Evolutionary conservation across 2,329 filamentous ascomycete genomes (phyloP), one percentile per base, ranked within the genome.

Genomic region (Beauveria pseudobassiana): DNA sequence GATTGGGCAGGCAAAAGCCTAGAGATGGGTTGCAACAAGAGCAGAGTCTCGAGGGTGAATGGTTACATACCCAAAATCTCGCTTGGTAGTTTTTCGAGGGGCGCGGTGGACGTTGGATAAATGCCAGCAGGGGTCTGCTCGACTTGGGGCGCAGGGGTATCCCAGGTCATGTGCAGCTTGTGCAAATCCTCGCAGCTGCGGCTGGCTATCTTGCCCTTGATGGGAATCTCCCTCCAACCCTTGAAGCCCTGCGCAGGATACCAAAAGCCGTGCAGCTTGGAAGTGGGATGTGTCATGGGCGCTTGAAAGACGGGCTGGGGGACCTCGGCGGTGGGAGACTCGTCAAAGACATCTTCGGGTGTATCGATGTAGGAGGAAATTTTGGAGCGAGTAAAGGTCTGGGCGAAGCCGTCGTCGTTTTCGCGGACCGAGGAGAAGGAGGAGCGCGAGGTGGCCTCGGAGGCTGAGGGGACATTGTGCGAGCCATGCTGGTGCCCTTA

Each of bases 11-110:
- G 34, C 14, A 16, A 2, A 38, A 14, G 5, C 16, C 34, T 16
- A 38, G 2, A 38, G 5, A 14, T 16, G 14, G 34, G 12, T 16
- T 48, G 10, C 12, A 26, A 22, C 22, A 26, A 48, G 16, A 18
- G 22, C 42, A 9, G 4, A 38, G 34, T 38, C 34, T 38, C 12
- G 34, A 38, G 34, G 34, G 34, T 38, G 5, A 16, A 38, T 38
- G 5, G n/a, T 58, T 75, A 55, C 50, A 43, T 80, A 91, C 88
- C 83, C 62, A 90, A 81, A 65, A 92, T 77, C 74, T 92, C 89
- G 57, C 82, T 78, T 0, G 89, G 89, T 8, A 93, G 79, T 64
- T 73, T 82, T 77, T 92, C 89, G 46, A 93, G 75, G 28, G 81
- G 78, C 24, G 87, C 77, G 24, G 77, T 70, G 62, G 83, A 82